Evolutionary conservation across 306 rosid species (phyloP).

Genomic region (Senna tora): DNA sequence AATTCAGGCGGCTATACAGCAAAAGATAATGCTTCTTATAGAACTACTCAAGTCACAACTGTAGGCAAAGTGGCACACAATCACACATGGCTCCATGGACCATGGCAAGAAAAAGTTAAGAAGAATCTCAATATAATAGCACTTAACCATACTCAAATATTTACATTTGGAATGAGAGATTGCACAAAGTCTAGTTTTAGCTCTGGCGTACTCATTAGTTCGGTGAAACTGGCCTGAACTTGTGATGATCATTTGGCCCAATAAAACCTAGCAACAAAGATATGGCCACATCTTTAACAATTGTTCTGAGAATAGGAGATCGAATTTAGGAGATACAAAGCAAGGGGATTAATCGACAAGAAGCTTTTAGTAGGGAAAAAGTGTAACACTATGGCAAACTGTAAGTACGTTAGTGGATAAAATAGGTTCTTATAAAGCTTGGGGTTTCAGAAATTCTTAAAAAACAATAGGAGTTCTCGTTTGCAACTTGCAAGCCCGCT

Average conservation of each 20-base stretch:
- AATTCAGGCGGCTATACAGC: background rate
- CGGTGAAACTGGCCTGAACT: background rate
- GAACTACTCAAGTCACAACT: background rate
- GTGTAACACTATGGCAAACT: too few relatives aligned
- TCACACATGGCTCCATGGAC: too few relatives aligned
- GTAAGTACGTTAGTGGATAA: too few relatives aligned
- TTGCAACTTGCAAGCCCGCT: too few relatives aligned
- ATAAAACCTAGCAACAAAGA: background rate
- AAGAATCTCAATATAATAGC: background rate
- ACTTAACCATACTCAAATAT: background rate
- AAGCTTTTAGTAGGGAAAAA: too few relatives aligned
- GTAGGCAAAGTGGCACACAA: background rate
- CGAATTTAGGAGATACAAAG: too few relatives aligned
- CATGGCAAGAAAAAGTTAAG: background rate
- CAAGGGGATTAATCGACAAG: too few relatives aligned
- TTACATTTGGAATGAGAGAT: background rate
- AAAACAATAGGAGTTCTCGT: too few relatives aligned
- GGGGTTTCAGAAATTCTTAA: too few relatives aligned
- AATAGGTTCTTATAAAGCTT: too few relatives aligned
- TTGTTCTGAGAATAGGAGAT: too few relatives aligned
- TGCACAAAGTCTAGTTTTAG: background rate
- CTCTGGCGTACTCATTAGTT: background rate
- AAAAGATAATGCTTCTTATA: background rate
- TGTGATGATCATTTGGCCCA: constrained; percentile 32
- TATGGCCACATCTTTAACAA: background rate